Evolutionary conservation across 495 filamentous ascomycete species (phyloP), one percentile per base, ranked within the genome.

Genomic region (Chaetomium tenue): DNA sequence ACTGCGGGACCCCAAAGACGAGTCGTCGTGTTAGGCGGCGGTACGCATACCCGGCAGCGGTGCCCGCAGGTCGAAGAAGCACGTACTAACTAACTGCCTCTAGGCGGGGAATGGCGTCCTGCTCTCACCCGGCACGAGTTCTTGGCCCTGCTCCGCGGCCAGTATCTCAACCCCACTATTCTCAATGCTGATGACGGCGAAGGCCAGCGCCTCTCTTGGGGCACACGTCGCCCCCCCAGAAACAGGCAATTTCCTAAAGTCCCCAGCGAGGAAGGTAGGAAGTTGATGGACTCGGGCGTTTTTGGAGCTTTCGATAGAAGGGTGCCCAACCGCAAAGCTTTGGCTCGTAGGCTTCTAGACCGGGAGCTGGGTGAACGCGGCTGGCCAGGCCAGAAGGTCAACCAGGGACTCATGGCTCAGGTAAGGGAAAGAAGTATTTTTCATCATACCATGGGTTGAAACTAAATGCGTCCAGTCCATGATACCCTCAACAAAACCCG

Each of bases 211-310:
- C 39, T 61, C n/a, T 33, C 57, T 23, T 67, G 47, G 30, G 13
- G 25, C 70, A 68, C 47, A 66, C 71, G 60, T 64, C 76, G 54
- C 70, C 74, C 59, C 66, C 71, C 39, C 26, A 76, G 80, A 42
- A 76, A 80, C 8, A 74, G 83, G 58, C 69, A 73, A 42, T 90
- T 88, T 61, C 91, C 92, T 20, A 87, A 87, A 62, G 86, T 95
- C 0, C 92, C 92, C 0, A 93, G 87, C 69, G 87, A 91, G 7
- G 81, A 85, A 61, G 92, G 92, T 12, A 81, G 73, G 60, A 83
- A 87, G 60, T 76, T 97, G 67, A 96, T 97, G 92, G 78, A 84
- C 28, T 87, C 87, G 18, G 92, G 92, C 1, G 79, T 78, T 5
- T 97, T 95, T 70, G 92, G 92, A 5, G 79, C 79, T 23, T 88